A percentile compares a stretch with the other conserved stretches of the same genome.
Conservation (phyloP, 129 eudicot genomes). For the Rutidosis leptorrhynchoides region DNA sequence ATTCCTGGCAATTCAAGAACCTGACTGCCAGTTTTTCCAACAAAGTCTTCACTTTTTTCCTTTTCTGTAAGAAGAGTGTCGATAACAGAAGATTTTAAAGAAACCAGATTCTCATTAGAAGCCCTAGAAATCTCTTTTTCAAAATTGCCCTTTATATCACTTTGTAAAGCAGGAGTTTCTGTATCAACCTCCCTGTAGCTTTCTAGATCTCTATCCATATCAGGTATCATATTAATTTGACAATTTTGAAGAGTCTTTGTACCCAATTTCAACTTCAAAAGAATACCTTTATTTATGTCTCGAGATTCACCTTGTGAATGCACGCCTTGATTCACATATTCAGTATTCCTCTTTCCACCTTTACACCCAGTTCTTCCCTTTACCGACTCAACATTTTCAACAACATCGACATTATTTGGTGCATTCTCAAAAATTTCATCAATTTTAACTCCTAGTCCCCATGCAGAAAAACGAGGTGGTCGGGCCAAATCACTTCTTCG, state of each 20-base stretch:
- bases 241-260: constrained; percentile 32
- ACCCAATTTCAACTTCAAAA: constrained; percentile 64
- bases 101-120: constrained; percentile 25
- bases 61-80: constrained; percentile 23
- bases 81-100: constrained; percentile 23
- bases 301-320: constrained; percentile 27
- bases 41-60: constrained; percentile 16
- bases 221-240: constrained; percentile 31
- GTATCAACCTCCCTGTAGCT: constrained; percentile 23
- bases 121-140: constrained; percentile 27
- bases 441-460: constrained; percentile 56
- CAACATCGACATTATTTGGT: constrained; percentile 21
- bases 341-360: constrained; percentile 30
- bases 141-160: constrained; percentile 22
- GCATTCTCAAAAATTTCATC: constrained; percentile 35
- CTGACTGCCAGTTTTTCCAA: constrained; percentile 1
- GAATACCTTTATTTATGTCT: constrained; percentile 45
- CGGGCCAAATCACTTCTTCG: constrained; percentile 50
- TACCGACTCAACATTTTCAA: constrained; percentile 16
- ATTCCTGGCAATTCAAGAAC: constrained; percentile 29
- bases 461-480: constrained; percentile 50
- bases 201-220: constrained; percentile 32
- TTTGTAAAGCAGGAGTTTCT: constrained; percentile 24
- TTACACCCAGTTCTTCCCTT: constrained; percentile 29
- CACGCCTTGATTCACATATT: constrained; percentile 22